Base-by-base conservation (phyloP, 2,329 filamentous ascomycete genomes). In the Diplocarpon mali region DNA sequence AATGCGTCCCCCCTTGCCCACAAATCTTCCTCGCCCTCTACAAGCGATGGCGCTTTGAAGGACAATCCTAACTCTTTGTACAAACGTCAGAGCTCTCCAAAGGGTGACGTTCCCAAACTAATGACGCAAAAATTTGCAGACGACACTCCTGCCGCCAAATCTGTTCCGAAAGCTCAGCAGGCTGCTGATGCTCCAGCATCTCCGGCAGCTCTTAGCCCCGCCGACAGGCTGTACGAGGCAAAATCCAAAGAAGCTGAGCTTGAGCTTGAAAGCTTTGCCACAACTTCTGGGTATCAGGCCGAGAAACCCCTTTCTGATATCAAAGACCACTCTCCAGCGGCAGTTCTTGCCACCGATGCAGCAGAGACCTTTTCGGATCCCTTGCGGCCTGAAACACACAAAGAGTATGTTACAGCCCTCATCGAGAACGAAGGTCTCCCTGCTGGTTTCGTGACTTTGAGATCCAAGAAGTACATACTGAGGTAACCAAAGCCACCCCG, bases 401-500 rank as follows among this genome's bases (percentile, higher is more conserved):
- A 70, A 40, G 73, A 80, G 52, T 80, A 63, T 44, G 70, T 80
- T 12, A 53, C 65, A 40, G 47, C 62, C 2, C 67, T 62, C 17
- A 67, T 81, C 28, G 49, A 65, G 43, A 60, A 55, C 9, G 65
- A 71, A 28, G 58, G 58, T 2, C 55, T 80, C 1, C 71, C 71
- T 3, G 65, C 67, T 1, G 76, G 78, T 6, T 78, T 73, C 50
- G 63, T 66, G 7, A 54, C 56, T 20, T 64, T 81, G 17, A 54
- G 55, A 9, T 65, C 64, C 43, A 61, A 57, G 40, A 64, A 67
- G n/a, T 83, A 83, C 52, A 77, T 81, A 49, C 69, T 83, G 29
- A 68, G 78, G 78, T 80, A 69, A 60, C 69, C 38, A 8, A 24
- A 24, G 15, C 7, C n/a, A 31, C 14, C 16, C 11, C 57, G 6